These are phyloP conservation scores for Colletotrichum chrysophilum DNA, from an alignment of 2,329 filamentous ascomycete genomes.

Conservation along the genomic window DNA sequence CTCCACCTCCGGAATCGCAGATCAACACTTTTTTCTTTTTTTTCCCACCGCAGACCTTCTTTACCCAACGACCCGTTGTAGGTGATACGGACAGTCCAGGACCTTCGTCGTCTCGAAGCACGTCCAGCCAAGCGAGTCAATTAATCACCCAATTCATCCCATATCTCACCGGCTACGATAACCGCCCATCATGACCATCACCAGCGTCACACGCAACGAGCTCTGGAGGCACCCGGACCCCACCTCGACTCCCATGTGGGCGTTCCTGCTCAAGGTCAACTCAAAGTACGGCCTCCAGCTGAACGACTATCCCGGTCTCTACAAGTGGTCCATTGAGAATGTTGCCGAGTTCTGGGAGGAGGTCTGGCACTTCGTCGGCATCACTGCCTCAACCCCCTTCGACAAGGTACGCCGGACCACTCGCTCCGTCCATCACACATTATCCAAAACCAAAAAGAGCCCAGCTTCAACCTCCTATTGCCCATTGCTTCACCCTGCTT, in stretches of 20 bases:
- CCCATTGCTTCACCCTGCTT: constrained; percentile 3
- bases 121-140: not conserved
- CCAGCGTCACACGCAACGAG: constrained; percentile 39
- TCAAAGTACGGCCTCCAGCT: constrained; percentile 68
- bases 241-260: constrained; percentile 71
- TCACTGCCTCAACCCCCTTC: constrained; percentile 71
- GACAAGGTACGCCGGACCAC: constrained; percentile 50
- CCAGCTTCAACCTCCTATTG: not conserved
- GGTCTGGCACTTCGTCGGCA: constrained; percentile 81
- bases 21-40: not conserved
- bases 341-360: constrained; percentile 83
- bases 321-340: constrained; percentile 83
- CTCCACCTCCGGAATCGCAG: constrained; percentile 6
- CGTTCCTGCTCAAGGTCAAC: constrained; percentile 74
- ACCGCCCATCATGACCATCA: constrained; percentile 18
- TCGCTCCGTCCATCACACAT: not conserved
- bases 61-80: not conserved
- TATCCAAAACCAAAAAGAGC: not conserved
- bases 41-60: not conserved
- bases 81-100: not conserved
- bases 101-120: not conserved
- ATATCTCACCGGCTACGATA: not conserved
- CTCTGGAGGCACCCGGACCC: constrained; percentile 78
- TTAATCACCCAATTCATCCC: not conserved
- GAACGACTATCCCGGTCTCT: constrained; percentile 74